These are phyloP conservation scores for Thraustochytrium sp. DNA, from an alignment of 352 stramenopile species.

Conservation along the genomic window DNA sequence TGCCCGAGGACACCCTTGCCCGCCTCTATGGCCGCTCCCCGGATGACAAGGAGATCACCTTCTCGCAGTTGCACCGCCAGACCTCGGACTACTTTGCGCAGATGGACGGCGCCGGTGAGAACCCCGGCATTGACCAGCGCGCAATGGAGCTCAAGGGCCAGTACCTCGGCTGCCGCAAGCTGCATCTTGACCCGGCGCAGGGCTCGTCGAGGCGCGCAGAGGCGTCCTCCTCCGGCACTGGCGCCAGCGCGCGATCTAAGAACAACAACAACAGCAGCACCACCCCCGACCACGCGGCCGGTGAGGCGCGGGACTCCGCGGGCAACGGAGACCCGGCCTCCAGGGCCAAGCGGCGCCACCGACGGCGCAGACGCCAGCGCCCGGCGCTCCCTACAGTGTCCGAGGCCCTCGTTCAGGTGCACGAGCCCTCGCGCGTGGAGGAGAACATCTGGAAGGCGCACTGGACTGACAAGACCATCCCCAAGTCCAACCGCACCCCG, in stretches of 20 bases:
- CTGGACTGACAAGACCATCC: slow-evolving; percentile 30
- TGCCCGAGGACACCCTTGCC: not conserved
- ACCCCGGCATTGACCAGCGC: not conserved
- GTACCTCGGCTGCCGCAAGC: slow-evolving; percentile 1
- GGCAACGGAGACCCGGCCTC: not conserved
- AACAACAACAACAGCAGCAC: not conserved
- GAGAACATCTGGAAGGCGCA: slow-evolving; percentile 20
- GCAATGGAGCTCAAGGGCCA: slow-evolving; percentile 33
- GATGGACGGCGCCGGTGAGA: not conserved
- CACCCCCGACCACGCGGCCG: not conserved
- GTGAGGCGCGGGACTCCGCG: not conserved
- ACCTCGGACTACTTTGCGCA: slow-evolving; percentile 18
- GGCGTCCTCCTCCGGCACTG: too few relatives aligned
- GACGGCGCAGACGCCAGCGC: not conserved
- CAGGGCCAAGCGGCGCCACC: not conserved
- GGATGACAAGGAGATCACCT: not conserved
- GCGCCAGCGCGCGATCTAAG: too few relatives aligned
- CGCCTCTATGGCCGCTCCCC: not conserved
- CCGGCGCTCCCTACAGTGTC: not conserved
- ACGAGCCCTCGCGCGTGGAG: not conserved
- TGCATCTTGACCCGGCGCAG: too few relatives aligned
- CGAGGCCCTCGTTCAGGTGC: not conserved
- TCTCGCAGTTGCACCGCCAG: slow-evolving; percentile 8
- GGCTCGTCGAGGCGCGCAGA: too few relatives aligned
- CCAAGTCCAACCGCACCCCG: not conserved